Percentiles rank a stretch among this genome's conserved stretches.
Evolutionary conservation across 345 rosid genomes (phyloP).

Genomic region (Hibiscus mutabilis): DNA sequence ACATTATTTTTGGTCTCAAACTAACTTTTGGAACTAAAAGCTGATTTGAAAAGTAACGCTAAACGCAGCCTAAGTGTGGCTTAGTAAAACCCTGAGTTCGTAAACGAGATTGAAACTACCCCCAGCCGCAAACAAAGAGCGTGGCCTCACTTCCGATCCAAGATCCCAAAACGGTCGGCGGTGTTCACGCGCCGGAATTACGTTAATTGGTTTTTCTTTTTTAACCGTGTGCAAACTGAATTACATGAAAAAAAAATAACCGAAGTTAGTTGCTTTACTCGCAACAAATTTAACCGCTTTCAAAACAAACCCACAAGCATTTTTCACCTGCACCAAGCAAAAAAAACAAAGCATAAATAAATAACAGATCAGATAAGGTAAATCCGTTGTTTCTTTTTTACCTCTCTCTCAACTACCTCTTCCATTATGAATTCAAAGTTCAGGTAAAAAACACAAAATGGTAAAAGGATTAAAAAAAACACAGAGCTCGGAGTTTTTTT

Average conservation of each 20-base stretch:
- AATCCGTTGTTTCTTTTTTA: neutral
- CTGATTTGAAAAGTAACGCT: too few species aligned
- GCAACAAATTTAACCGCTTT: conserved; percentile 34
- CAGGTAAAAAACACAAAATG: neutral
- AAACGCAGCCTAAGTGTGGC: too few species aligned
- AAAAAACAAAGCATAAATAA: neutral
- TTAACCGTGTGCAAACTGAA: neutral
- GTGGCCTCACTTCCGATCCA: neutral
- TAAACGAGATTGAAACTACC: neutral
- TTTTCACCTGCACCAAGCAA: conserved; percentile 8
- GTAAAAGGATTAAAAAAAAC: neutral
- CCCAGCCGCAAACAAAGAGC: conserved; percentile 6
- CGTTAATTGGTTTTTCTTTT: neutral
- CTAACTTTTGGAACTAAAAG: too few species aligned
- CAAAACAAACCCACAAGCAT: conserved; percentile 21
- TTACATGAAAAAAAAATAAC: conserved; percentile 19
- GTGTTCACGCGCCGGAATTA: conserved; percentile 10
- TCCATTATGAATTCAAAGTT: neutral
- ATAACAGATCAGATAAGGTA: neutral
- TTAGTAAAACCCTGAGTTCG: conserved; percentile 30
- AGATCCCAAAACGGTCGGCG: conserved; percentile 4
- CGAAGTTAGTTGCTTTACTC: conserved; percentile 36
- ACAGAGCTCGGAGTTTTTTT: neutral
- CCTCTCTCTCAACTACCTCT: neutral
- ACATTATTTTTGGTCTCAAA: too few species aligned